These are phyloP conservation scores for Casuarina equisetifolia DNA, from an alignment of 306 rosid species.

Conservation along the genomic window DNA sequence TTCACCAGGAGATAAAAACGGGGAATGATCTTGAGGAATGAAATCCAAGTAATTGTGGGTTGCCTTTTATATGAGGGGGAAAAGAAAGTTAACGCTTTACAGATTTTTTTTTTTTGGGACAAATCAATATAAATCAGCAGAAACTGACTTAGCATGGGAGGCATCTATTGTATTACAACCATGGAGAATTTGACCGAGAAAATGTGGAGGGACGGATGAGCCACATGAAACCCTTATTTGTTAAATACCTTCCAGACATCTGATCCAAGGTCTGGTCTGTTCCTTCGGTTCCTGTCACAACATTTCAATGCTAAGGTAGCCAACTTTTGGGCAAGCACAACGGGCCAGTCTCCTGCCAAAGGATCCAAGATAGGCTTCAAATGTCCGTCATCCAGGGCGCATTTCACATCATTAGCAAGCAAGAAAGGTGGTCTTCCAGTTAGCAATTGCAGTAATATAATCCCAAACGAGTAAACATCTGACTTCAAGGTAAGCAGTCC, in stretches of 20 bases:
- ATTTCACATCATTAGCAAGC: slow-evolving; percentile 34
- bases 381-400: slow-evolving; percentile 34
- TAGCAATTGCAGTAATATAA: slow-evolving; percentile 42
- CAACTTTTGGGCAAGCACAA: slow-evolving; percentile 49
- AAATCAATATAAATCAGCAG: too few relatives aligned
- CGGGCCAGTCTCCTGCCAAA: slow-evolving; percentile 60
- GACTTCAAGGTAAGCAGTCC: slow-evolving; percentile 55
- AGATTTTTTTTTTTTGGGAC: too few relatives aligned
- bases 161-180: too few relatives aligned
- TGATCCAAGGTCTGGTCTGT: slow-evolving; percentile 48
- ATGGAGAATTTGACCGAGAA: too few relatives aligned
- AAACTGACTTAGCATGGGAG: too few relatives aligned
- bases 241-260: slow-evolving; percentile 54
- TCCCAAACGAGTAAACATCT: slow-evolving; percentile 59
- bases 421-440: slow-evolving; percentile 41
- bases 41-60: too few relatives aligned
- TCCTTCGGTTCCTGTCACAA: slow-evolving; percentile 42
- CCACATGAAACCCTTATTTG: slow-evolving; percentile 46
- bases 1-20: too few relatives aligned
- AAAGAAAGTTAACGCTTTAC: too few relatives aligned
- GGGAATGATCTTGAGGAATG: too few relatives aligned
- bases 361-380: slow-evolving; percentile 44
- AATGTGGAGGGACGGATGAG: neutral
- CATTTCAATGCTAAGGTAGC: slow-evolving; percentile 49
- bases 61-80: too few relatives aligned